Percentiles rank a stretch among this genome's conserved stretches.
Evolutionary conservation across 768 basidiomycete genomes (phyloP).

Genomic region (Boletus edulis): DNA sequence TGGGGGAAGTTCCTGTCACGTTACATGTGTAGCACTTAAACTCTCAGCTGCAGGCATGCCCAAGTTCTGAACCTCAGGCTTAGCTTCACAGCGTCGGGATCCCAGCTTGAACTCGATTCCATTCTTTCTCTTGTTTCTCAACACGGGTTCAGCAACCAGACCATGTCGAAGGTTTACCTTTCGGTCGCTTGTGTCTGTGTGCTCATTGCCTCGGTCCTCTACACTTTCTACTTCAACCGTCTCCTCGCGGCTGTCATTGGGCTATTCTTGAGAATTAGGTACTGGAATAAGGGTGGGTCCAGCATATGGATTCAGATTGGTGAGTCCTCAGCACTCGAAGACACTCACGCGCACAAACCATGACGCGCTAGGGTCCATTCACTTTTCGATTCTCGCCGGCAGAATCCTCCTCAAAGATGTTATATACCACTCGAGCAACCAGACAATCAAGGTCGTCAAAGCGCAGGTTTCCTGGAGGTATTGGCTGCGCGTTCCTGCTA

Average conservation of each 20-base stretch:
- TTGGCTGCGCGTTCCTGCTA: conserved; percentile 81
- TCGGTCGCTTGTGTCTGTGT: conserved; percentile 63
- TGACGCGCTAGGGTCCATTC: conserved; percentile 68
- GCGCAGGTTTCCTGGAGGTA: conserved; percentile 91
- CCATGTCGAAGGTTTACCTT: conserved; percentile 59
- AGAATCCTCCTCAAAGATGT: conserved; percentile 87
- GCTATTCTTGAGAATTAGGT: conserved; percentile 60
- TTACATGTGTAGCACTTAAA: too few species aligned
- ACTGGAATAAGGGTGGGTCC: conserved; percentile 77
- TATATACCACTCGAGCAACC: conserved; percentile 88
- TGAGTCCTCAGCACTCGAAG: conserved; percentile 29
- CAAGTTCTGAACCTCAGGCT: neutral
- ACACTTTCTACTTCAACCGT: conserved; percentile 92
- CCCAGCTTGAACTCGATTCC: neutral
- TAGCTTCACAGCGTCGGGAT: neutral
- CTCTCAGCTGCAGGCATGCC: conserved; percentile 1
- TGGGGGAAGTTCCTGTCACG: too few species aligned
- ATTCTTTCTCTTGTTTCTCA: neutral
- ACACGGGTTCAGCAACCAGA: neutral
- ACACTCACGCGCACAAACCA: neutral
- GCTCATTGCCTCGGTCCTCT: conserved; percentile 55
- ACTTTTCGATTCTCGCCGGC: conserved; percentile 86
- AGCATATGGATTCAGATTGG: conserved; percentile 86
- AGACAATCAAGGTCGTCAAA: conserved; percentile 81
- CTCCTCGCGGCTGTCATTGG: conserved; percentile 70